Conservation (phyloP, 2,329 filamentous ascomycete species). For the Periconia sp. region DNA sequence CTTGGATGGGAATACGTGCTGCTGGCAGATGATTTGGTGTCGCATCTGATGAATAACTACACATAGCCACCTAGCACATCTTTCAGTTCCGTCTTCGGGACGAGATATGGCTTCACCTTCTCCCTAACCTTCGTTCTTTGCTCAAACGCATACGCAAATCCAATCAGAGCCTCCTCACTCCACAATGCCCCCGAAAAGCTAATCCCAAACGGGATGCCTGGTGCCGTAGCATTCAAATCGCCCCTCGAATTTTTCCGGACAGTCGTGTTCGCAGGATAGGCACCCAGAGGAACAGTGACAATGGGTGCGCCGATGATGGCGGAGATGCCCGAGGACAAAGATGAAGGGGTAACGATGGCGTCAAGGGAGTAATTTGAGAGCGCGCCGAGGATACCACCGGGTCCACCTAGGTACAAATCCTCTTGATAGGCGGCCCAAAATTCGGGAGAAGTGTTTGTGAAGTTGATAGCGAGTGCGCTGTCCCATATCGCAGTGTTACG, state of each 20-base stretch:
- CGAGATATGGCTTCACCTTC: conserved; percentile 52
- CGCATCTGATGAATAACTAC: too few species aligned
- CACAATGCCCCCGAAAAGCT: conserved; percentile 64
- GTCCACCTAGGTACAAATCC: conserved; percentile 57
- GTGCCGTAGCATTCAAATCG: conserved; percentile 56
- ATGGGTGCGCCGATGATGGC: conserved; percentile 62
- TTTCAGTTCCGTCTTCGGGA: conserved; percentile 51
- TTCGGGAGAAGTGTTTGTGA: conserved; percentile 57
- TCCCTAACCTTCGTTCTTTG: conserved; percentile 56
- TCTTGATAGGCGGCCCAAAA: conserved; percentile 62
- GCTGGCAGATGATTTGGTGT: too few species aligned
- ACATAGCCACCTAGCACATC: conserved; percentile 34
- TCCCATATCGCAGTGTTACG: conserved; percentile 64
- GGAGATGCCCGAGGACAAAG: conserved; percentile 50
- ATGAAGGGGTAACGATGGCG: conserved; percentile 63
- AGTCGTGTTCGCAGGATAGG: conserved; percentile 52
- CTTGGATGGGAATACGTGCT: too few species aligned
- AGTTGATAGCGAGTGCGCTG: conserved; percentile 52
- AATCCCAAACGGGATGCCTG: conserved; percentile 63
- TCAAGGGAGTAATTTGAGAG: conserved; percentile 60
- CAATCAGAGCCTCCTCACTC: conserved; percentile 64
- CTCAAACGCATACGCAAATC: conserved; percentile 70
- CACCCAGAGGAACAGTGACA: conserved; percentile 65
- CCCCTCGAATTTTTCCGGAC: conserved; percentile 51
- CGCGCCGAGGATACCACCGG: conserved; percentile 63